Evolutionary conservation across 345 rosid species (phyloP).

Genomic region (Mercurialis annua): DNA sequence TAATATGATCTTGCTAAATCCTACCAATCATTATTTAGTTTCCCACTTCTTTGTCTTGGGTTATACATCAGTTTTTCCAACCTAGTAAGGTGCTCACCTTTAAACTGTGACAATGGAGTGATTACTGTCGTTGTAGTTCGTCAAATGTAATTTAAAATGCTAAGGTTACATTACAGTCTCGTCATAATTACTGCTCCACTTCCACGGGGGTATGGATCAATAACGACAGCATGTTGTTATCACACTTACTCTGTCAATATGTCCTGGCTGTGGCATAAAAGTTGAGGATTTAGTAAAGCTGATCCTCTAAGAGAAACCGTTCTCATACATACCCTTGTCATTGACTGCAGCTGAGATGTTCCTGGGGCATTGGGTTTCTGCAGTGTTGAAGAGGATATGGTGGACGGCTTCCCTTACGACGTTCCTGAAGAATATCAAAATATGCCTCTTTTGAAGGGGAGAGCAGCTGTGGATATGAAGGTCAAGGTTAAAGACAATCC

Average conservation of each 20-base stretch:
- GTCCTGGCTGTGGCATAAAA: slow-evolving; percentile 16
- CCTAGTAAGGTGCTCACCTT: not conserved
- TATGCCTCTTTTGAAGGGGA: slow-evolving; percentile 94
- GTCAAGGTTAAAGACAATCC: slow-evolving; percentile 98
- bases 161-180: not conserved
- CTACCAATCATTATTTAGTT: not conserved
- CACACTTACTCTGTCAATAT: not conserved
- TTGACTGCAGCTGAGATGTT: slow-evolving; percentile 99
- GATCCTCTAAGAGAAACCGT: slow-evolving; percentile 37
- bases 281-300: slow-evolving; percentile 28
- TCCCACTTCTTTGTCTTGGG: not conserved
- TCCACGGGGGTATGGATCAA: not conserved
- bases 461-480: slow-evolving; percentile 96
- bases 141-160: not conserved
- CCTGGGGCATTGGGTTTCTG: slow-evolving; percentile 99
- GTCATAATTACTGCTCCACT: not conserved
- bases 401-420: slow-evolving; percentile 88
- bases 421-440: slow-evolving; percentile 76
- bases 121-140: not conserved
- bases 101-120: not conserved
- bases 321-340: slow-evolving; percentile 81
- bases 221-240: not conserved
- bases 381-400: slow-evolving; percentile 99
- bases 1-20: not conserved
- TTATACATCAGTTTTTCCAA: not conserved